These are phyloP conservation scores for Hansfordia pulvinata DNA, from an alignment of 2,329 filamentous ascomycete species.

Conservation along the genomic window DNA sequence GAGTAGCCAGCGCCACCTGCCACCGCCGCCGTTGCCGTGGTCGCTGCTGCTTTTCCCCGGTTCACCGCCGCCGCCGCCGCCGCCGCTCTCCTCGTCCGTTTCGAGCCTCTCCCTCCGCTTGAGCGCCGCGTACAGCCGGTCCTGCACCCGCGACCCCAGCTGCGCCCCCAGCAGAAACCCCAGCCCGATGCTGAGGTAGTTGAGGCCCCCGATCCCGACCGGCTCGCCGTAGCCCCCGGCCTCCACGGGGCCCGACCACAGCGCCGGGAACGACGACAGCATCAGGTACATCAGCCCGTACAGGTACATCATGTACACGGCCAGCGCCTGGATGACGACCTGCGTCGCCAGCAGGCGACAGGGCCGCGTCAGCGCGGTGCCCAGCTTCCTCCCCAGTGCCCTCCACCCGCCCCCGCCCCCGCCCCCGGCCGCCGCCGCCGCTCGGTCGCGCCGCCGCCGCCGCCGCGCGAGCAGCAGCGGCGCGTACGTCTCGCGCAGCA, in stretches of 20 bases:
- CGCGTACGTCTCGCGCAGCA: constrained; percentile 53
- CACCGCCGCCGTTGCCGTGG: constrained; percentile 21
- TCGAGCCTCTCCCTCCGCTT: too few species aligned
- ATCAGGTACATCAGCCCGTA: constrained; percentile 35
- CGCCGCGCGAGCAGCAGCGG: constrained; percentile 47
- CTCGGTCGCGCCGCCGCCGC: constrained; percentile 38
- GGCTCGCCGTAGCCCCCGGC: constrained; percentile 17
- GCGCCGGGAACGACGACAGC: constrained; percentile 34
- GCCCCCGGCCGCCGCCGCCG: constrained; percentile 37
- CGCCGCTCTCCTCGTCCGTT: too few species aligned
- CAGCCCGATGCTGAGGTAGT: constrained; percentile 21
- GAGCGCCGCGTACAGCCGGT: constrained; percentile 28
- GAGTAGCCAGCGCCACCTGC: too few species aligned
- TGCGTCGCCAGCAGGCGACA: constrained; percentile 36
- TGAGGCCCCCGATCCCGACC: constrained; percentile 19
- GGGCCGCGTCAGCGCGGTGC: constrained; percentile 29
- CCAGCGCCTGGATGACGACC: constrained; percentile 35
- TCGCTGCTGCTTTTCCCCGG: too few species aligned
- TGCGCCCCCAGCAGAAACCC: constrained; percentile 23
- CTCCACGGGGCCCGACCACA: constrained; percentile 19
- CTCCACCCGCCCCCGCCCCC: constrained; percentile 25
- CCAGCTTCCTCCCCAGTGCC: constrained; percentile 19
- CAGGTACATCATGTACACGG: constrained; percentile 38
- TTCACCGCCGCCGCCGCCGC: too few species aligned
- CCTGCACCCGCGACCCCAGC: constrained; percentile 27